Base-by-base conservation (phyloP, 192 early-diverging fungal species). In the Jimgerdemannia flammicorona region DNA sequence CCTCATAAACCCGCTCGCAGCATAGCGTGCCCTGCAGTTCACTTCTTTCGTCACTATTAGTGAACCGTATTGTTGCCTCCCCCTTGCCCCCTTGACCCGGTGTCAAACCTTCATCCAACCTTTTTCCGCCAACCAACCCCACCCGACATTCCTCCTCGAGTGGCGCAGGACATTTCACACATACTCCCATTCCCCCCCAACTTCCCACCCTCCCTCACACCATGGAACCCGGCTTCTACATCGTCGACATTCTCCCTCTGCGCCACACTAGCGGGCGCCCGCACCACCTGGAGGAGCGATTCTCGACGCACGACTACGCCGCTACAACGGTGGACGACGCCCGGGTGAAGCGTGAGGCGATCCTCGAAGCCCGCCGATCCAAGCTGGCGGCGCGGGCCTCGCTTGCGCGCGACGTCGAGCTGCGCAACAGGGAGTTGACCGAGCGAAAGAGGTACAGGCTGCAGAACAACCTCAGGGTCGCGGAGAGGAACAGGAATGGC, bases 191-290 rank as follows among this genome's bases (percentile, higher is more conserved):
- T n/a, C n/a, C n/a, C n/a, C n/a, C n/a, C n/a, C n/a, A n/a, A n/a
- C n/a, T n/a, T 29, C 29, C 29, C 29, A 29, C 29, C 29, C 29
- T 29, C 29, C 29, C 68, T n/a, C n/a, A 20, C 40, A 59, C 81
- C 42, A 86, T 86, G 85, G 74, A 87, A 19, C 75, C 69, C 10
- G 86, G 82, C 43, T 88, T 88, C 71, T 88, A 80, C 69, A 84
- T 88, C 42, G 79, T 88, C 49, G 86, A 88, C 65, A 82, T 81
- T 19, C 77, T 80, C 10, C 63, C 78, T 14, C 77, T 88, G 9
- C 82, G 84, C 73, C 77, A 88, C 64, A 76, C 75, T 4, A 79
- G 84, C 66, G 82, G 82, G n/a, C 79, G 84, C 43, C 87, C 87
- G 29, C 73, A 72, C 67, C 86, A 88, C 66, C 73, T 88, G 40